These are phyloP conservation scores for Xerocomellus chrysenteron DNA, from an alignment of 768 basidiomycete genomes.

Conservation along the genomic window DNA sequence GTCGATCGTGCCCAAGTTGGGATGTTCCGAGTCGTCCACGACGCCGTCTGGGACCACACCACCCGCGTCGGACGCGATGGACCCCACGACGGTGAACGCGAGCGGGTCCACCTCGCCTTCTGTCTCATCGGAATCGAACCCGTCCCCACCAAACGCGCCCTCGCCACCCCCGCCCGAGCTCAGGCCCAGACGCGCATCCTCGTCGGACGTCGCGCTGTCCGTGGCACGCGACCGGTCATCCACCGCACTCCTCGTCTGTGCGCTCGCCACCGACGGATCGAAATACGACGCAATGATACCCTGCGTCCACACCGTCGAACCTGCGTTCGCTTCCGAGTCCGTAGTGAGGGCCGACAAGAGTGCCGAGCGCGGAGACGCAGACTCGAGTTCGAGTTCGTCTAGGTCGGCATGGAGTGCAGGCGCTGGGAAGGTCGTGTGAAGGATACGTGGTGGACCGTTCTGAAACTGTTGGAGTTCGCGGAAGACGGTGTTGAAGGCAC, in stretches of 20 bases:
- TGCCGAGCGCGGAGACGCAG: conserved; percentile 28
- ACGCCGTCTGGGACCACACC: conserved; percentile 25
- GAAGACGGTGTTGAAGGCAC: conserved; percentile 68
- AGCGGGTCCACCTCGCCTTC: conserved; percentile 37
- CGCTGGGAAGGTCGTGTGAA: conserved; percentile 18
- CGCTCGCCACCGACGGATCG: conserved; percentile 31
- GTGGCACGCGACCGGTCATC: conserved; percentile 27
- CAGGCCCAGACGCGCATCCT: not conserved
- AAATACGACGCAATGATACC: conserved; percentile 60
- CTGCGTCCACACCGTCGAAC: conserved; percentile 68
- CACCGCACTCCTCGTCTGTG: conserved; percentile 23
- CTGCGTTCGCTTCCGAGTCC: conserved; percentile 41
- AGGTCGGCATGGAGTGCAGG: conserved; percentile 6
- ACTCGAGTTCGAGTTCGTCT: conserved; percentile 26
- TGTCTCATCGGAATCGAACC: conserved; percentile 33
- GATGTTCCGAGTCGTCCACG: conserved; percentile 40
- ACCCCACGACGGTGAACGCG: conserved; percentile 28
- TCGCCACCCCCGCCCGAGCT: conserved; percentile 4
- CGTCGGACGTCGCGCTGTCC: conserved; percentile 21
- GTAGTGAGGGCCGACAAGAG: conserved; percentile 25
- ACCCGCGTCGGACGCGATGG: conserved; percentile 21
- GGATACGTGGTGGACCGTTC: conserved; percentile 37
- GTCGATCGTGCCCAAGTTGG: conserved; percentile 72
- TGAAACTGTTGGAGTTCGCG: conserved; percentile 63
- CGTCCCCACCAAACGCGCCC: conserved; percentile 10